These are phyloP conservation scores for Rhodotorula babjevae DNA, from an alignment of 768 basidiomycete species.

Conservation along the genomic window DNA sequence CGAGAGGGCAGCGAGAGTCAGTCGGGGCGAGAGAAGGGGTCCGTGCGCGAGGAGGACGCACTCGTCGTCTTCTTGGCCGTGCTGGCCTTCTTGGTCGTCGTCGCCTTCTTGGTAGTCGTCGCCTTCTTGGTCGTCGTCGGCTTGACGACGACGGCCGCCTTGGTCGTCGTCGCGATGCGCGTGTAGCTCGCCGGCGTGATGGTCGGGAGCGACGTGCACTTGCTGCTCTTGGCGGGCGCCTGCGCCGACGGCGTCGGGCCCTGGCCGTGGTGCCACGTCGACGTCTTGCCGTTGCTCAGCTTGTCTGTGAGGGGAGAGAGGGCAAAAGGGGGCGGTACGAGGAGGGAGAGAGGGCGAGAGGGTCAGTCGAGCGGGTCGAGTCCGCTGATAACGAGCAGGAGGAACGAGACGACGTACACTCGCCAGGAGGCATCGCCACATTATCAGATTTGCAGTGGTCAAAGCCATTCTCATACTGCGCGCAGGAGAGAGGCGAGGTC, in stretches of 20 bases:
- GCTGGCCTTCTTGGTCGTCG: constrained; percentile 6
- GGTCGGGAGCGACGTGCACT: constrained; percentile 10
- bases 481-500: too few relatives aligned
- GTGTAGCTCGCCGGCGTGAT: constrained; percentile 14
- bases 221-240: constrained; percentile 9
- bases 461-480: constrained; percentile 51
- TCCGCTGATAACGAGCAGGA: too few relatives aligned
- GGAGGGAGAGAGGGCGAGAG: constrained; percentile 47
- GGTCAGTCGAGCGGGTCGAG: background rate
- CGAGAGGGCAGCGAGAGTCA: too few relatives aligned
- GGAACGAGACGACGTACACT: background rate
- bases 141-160: background rate
- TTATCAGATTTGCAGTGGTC: constrained; percentile 42
- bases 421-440: constrained; percentile 8
- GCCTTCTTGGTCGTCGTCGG: background rate
- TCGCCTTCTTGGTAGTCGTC: constrained; percentile 6
- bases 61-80: background rate
- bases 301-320: constrained; percentile 59
- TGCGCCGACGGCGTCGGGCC: constrained; percentile 24
- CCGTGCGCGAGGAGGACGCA: too few relatives aligned
- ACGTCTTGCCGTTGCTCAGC: constrained; percentile 47
- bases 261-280: constrained; percentile 59
- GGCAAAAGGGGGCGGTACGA: background rate
- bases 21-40: background rate
- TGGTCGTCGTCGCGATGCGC: background rate